Conservation (phyloP, 2,329 filamentous ascomycete genomes). For the Blumeria hordei region DNA sequence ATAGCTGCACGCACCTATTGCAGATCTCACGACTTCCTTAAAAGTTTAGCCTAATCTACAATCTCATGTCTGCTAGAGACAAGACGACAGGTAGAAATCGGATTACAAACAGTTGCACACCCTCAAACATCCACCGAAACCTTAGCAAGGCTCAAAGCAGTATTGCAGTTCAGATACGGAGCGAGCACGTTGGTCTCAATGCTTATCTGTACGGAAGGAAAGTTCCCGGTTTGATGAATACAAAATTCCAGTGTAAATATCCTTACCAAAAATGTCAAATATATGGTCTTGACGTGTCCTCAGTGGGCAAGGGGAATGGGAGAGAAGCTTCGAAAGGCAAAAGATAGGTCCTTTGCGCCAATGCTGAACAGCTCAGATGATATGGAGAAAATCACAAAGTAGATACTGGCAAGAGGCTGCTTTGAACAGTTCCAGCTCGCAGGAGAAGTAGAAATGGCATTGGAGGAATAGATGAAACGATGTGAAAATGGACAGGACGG, state of each 20-base stretch:
- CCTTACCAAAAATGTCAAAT: not conserved
- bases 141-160: not conserved
- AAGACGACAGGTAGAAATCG: not conserved
- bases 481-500: too few species aligned
- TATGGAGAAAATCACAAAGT: not conserved
- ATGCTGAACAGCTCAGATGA: not conserved
- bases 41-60: too few species aligned
- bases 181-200: not conserved
- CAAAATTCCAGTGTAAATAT: not conserved
- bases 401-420: not conserved
- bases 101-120: not conserved
- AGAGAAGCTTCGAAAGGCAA: not conserved
- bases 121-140: not conserved
- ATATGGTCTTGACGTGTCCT: not conserved
- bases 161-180: not conserved
- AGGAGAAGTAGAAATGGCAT: not conserved
- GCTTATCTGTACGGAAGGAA: not conserved
- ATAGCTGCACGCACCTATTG: too few species aligned
- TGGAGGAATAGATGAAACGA: too few species aligned
- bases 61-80: not conserved
- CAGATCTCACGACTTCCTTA: too few species aligned
- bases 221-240: not conserved
- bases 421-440: not conserved
- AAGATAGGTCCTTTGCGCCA: not conserved
- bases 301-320: not conserved